Evolutionary conservation across 176 grass and related monocot species (phyloP), one percentile per base, ranked within the genome.

Genomic region (Phragmites australis): DNA sequence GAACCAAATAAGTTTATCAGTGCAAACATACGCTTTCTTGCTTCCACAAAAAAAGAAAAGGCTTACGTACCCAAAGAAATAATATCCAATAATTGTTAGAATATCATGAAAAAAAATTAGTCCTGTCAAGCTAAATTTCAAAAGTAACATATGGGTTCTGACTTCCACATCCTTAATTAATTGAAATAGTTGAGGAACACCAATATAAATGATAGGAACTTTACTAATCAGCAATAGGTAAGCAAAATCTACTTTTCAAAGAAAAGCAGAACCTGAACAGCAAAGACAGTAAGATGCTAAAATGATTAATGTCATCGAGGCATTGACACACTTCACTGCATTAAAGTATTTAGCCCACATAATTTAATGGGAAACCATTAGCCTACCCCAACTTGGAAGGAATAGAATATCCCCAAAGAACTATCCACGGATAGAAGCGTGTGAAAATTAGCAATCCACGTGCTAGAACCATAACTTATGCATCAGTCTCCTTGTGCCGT

Each of bases 21-120:
- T 40, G 4, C 8, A 76, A 67, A 47, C n/a, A 2, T 8, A 16
- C 65, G 58, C 2, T 34, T 74, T 42, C 22, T 65, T 56, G 37
- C 22, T 75, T 50, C 32, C 18, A 48, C 4, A 2, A 74, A 53
- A 82, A 41, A 26, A 4, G 32, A 42, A 49, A 58, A 59, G 29
- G 18, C 17, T 15, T 14, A 26, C 16, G 31, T 41, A 21, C 30
- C 19, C 46, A 65, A 52, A 29, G 5, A 43, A 53, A 44, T 14
- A 45, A 47, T 6, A 23, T 30, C 14, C 10, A 43, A 30, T 54
- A 3, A 55, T 45, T 43, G 13, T 21, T 14, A 76, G 48, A 66
- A 84, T 39, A 76, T 83, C 23, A 18, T 65, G 21, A 29, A 45
- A 16, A 55, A 23, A 29, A 54, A 16, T 76, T 76, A 18, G 27